Evolutionary conservation across 768 basidiomycete species (phyloP).

Genomic region (Pholiota conissans): DNA sequence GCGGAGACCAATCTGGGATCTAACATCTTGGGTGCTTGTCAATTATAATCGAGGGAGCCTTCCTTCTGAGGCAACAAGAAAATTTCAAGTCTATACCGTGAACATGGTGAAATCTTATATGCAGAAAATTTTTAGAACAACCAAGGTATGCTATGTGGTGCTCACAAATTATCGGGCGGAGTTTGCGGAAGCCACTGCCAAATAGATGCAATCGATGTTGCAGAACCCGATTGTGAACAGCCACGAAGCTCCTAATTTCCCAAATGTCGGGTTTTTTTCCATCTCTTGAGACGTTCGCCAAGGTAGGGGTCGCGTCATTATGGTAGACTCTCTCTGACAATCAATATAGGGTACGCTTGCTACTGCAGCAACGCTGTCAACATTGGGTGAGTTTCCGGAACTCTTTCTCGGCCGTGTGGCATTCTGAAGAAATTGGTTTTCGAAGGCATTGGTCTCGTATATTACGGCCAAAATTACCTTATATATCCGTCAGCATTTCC

Average conservation of each 20-base stretch:
- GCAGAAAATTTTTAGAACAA: no score
- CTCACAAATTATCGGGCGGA: neutral
- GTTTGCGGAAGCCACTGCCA: neutral
- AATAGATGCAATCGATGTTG: constrained; percentile 6
- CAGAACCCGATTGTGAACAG: neutral
- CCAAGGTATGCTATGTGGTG: no score
- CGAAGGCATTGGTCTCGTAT: constrained; percentile 71
- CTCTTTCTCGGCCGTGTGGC: no score
- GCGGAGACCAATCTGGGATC: neutral
- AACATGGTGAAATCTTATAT: no score
- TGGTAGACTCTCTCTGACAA: neutral
- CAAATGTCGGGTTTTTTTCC: constrained; percentile 41
- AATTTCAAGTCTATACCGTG: no score
- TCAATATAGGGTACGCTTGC: constrained; percentile 48
- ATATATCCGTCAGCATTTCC: constrained; percentile 88
- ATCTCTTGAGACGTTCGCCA: constrained; percentile 47
- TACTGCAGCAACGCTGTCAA: constrained; percentile 57
- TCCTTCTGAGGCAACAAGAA: no score
- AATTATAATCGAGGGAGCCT: no score
- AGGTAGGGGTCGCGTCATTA: constrained; percentile 29
- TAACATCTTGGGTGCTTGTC: neutral
- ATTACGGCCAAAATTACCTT: constrained; percentile 83
- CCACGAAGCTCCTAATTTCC: neutral
- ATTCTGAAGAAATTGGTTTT: constrained; percentile 7
- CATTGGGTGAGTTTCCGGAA: constrained; percentile 55